Base-by-base conservation (phyloP, 495 filamentous ascomycete species). In the Penicillium coffeae region DNA sequence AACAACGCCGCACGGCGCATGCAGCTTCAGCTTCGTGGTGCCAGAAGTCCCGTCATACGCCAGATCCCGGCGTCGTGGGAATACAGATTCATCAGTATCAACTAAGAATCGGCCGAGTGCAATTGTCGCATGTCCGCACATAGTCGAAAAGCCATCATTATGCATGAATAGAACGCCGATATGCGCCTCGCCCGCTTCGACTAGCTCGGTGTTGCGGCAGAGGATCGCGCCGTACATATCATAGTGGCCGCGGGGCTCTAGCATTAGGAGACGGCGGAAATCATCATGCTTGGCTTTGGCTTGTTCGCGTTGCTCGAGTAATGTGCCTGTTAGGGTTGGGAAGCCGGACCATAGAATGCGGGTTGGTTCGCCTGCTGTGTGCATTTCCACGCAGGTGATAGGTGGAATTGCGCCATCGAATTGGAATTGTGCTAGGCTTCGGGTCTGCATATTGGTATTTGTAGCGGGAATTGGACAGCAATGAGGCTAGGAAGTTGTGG, bases 81-180 rank as follows among this genome's bases (percentile, higher is more conserved):
- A 55, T 5, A 55, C 14, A 8, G 9, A 39, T 22, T 42, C 27
- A 36, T 52, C 47, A 19, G 33, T 15, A 22, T 55, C 52, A 14
- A 55, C 56, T 8, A 59, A 41, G 43, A 71, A 68, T 2, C 68
- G 54, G 0, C 68, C 68, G 21, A 69, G 36, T 1, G 64, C 68
- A 41, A 71, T 62, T 8, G 68, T 69, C 9, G 65, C 68, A 56
- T 71, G 68, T 50, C 85, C 83, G 50, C 85, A 88, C 52, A 95
- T 89, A 2, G 83, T 85, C 14, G 81, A 79, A 59, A 89, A 95
- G 15, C 89, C 91, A 37, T 86, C 86, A 38, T 90, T 84, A 42
- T 87, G 60, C 77, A 53, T 61, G 45, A 68, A 55, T n/a, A 55
- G 36, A 3, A 50, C 48, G 20, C 56, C 56, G 0, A 56, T 56